phyloP scores from a whole-genome alignment of 257 asterid genomes.

The Handroanthus guayacan region DNA sequence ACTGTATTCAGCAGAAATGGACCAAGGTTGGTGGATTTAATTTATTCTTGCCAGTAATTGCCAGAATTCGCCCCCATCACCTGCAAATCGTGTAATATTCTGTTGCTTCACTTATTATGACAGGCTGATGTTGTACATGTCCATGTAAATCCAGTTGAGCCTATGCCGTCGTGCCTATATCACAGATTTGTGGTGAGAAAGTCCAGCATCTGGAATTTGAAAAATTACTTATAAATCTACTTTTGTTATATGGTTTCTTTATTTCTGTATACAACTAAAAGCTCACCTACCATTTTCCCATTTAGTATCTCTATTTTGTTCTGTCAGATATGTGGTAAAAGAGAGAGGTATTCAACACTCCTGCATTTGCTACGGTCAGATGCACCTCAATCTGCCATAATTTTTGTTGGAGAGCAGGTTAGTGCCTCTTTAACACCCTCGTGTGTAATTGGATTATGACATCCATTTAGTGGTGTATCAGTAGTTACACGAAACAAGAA shows the following conservation, averaged over 20 bases:
- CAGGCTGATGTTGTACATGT: slow-evolving; percentile 84
- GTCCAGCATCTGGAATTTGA: slow-evolving; percentile 22
- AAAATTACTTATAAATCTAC: slow-evolving; percentile 9
- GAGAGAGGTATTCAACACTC: slow-evolving; percentile 65
- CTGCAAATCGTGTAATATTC: slow-evolving; percentile 32
- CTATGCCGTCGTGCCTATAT: slow-evolving; percentile 87
- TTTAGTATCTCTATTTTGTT: slow-evolving; percentile 29
- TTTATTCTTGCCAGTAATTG: slow-evolving; percentile 18
- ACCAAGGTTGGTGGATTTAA: slow-evolving; percentile 66
- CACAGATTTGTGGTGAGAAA: slow-evolving; percentile 89
- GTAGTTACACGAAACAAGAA: background rate
- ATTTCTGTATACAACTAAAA: slow-evolving; percentile 1
- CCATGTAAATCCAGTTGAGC: slow-evolving; percentile 79
- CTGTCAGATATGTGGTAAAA: slow-evolving; percentile 71
- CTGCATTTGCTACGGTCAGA: slow-evolving; percentile 70
- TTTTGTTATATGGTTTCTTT: slow-evolving; percentile 19
- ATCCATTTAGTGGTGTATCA: slow-evolving; percentile 4
- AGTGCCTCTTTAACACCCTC: slow-evolving; percentile 45
- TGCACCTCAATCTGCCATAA: slow-evolving; percentile 86
- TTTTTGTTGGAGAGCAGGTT: slow-evolving; percentile 91
- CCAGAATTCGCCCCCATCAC: slow-evolving; percentile 21
- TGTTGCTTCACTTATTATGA: slow-evolving; percentile 39
- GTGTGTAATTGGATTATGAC: slow-evolving; percentile 7
- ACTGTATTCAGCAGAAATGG: slow-evolving; percentile 94
- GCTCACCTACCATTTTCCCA: background rate